Conservation (phyloP, 176 grass and related monocot species). For the Aegilops speltoides region DNA sequence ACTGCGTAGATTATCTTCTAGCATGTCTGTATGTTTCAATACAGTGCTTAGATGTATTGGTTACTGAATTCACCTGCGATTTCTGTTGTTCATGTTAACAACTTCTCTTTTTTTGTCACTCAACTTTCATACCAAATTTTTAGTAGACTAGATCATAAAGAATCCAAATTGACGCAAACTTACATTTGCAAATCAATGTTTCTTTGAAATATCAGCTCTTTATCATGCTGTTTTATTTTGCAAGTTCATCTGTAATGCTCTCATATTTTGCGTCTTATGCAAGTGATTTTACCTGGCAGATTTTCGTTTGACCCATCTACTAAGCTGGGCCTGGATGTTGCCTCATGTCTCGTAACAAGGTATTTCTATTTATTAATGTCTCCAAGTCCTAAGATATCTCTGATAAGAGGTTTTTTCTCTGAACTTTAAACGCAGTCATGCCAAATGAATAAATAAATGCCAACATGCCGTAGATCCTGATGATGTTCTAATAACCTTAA, state of each 20-base stretch:
- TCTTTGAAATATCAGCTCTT: not conserved
- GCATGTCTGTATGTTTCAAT: not conserved
- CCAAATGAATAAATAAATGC: not conserved
- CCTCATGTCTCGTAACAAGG: conserved; percentile 94
- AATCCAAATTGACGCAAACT: not conserved
- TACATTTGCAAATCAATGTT: not conserved
- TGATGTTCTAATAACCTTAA: not conserved
- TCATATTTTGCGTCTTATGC: conserved; percentile 12
- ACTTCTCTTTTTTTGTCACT: not conserved
- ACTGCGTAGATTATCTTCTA: conserved; percentile 1
- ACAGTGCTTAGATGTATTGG: not conserved
- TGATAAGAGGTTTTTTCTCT: not conserved
- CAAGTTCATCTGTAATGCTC: not conserved
- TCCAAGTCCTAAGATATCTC: not conserved
- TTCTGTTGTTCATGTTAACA: not conserved
- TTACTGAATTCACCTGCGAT: conserved; percentile 14
- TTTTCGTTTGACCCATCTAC: conserved; percentile 89
- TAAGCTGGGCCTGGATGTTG: conserved; percentile 91
- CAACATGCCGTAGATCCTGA: not conserved
- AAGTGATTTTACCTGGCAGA: conserved; percentile 40
- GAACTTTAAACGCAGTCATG: not conserved
- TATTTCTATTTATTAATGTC: conserved; percentile 26
- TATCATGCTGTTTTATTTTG: not conserved
- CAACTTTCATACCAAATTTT: not conserved
- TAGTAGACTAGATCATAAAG: not conserved